Evolutionary conservation across 176 grass and related monocot genomes (phyloP).

Genomic region (Zea luxurians): DNA sequence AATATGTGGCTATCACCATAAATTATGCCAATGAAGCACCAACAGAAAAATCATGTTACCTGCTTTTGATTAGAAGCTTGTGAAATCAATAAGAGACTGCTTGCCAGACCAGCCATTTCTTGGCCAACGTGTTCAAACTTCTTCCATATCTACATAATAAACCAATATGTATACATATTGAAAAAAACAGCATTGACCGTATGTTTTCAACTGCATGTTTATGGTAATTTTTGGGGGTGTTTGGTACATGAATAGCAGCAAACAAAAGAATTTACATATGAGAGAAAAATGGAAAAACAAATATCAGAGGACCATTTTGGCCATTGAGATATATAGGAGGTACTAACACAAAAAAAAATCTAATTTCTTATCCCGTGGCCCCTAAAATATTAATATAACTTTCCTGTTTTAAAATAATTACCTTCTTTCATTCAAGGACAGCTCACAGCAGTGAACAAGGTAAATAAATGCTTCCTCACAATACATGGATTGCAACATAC

Average conservation of each 20-base stretch:
- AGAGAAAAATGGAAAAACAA: constrained; percentile 13
- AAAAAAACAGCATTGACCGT: not conserved
- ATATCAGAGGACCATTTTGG: constrained; percentile 13
- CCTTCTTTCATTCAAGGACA: constrained; percentile 20
- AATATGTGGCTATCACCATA: constrained; percentile 17
- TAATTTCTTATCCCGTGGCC: not conserved
- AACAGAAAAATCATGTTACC: constrained; percentile 43
- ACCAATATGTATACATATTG: not conserved
- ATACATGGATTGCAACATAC: constrained; percentile 11
- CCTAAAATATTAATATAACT: not conserved
- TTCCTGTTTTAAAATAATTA: not conserved
- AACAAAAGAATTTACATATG: constrained; percentile 1
- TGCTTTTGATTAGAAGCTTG: constrained; percentile 73
- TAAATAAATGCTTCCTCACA: not conserved
- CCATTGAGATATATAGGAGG: constrained; percentile 1
- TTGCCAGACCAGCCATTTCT: constrained; percentile 64
- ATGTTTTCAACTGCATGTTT: constrained; percentile 22
- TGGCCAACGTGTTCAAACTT: constrained; percentile 67
- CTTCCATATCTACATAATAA: constrained; percentile 67
- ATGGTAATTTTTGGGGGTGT: not conserved
- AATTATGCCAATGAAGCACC: constrained; percentile 6
- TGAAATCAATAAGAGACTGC: constrained; percentile 59
- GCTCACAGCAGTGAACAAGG: not conserved
- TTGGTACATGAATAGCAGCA: constrained; percentile 18
- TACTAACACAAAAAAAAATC: constrained; percentile 7